phyloP scores from a whole-genome alignment of 2,329 filamentous ascomycete species.

The Aureobasidium sp. region DNA sequence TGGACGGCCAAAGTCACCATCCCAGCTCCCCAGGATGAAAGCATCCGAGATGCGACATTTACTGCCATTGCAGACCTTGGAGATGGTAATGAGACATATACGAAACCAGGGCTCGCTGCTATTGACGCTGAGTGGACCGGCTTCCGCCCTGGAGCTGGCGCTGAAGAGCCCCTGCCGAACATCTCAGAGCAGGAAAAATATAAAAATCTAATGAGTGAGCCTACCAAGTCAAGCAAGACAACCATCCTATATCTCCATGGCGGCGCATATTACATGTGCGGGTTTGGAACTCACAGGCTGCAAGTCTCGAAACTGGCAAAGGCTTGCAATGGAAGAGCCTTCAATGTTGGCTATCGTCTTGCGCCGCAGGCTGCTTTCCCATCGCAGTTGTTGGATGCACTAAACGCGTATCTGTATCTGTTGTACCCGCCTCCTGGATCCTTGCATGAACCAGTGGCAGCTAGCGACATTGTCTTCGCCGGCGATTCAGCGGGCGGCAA shows the following conservation, averaged over 20 bases:
- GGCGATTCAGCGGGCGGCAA: conserved; percentile 74
- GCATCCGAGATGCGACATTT: conserved; percentile 49
- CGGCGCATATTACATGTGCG: conserved; percentile 64
- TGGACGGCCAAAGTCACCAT: conserved; percentile 71
- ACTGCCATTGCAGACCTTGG: conserved; percentile 50
- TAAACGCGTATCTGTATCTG: conserved; percentile 64
- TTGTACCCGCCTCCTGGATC: conserved; percentile 63
- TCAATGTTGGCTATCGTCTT: conserved; percentile 66
- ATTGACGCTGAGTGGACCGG: conserved; percentile 72
- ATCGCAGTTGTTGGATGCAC: conserved; percentile 61
- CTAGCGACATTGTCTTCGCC: conserved; percentile 59
- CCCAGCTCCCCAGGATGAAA: conserved; percentile 43
- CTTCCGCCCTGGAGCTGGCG: conserved; percentile 49
- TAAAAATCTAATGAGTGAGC: conserved; percentile 58
- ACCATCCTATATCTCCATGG: conserved; percentile 70
- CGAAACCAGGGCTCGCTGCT: conserved; percentile 45
- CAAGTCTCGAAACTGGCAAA: conserved; percentile 55
- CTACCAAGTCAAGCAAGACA: conserved; percentile 42
- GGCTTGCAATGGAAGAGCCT: conserved; percentile 57
- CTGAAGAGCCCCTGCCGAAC: conserved; percentile 43
- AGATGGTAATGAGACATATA: conserved; percentile 32
- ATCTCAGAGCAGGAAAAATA: conserved; percentile 60
- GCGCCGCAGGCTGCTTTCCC: conserved; percentile 70
- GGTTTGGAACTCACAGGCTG: conserved; percentile 58
- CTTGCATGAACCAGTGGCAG: conserved; percentile 56